phyloP scores from a whole-genome alignment of 2,329 filamentous ascomycete species.

The Penicillium sp. region DNA sequence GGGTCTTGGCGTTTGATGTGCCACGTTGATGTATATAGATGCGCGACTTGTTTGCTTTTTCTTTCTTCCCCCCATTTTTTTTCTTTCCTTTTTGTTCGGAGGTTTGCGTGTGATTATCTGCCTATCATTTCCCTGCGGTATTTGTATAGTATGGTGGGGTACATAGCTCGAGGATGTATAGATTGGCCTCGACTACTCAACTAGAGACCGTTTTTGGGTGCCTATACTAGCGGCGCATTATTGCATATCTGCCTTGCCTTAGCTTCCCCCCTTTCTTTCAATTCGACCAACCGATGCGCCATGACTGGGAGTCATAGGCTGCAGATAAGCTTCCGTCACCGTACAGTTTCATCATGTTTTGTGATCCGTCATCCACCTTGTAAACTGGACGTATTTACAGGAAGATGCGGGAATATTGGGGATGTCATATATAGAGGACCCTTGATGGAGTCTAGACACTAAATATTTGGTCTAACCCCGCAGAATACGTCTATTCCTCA shows the following conservation, averaged over 20 bases:
- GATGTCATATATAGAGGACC: background rate
- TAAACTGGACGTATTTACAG: background rate
- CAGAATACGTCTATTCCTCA: background rate
- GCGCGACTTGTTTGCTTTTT: background rate
- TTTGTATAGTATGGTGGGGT: conserved; percentile 11
- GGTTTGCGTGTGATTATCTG: conserved; percentile 1
- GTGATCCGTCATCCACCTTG: background rate
- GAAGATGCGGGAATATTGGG: background rate
- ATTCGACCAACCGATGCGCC: background rate
- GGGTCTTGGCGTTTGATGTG: conserved; percentile 54
- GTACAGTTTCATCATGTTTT: background rate
- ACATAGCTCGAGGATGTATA: conserved; percentile 4
- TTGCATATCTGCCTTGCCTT: conserved; percentile 8
- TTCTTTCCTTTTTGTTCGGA: background rate
- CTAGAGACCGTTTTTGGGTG: conserved; percentile 2
- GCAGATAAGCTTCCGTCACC: conserved; percentile 13
- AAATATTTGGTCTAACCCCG: background rate
- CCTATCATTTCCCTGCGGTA: conserved; percentile 2
- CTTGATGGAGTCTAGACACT: background rate
- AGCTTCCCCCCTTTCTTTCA: background rate
- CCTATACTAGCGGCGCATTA: conserved; percentile 3
- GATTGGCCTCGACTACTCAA: background rate
- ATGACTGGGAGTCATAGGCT: conserved; percentile 8
- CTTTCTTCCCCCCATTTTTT: background rate
- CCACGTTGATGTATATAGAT: conserved; percentile 5